phyloP scores from a whole-genome alignment of 371 early-diverging fungal species.

The Gilbertella persicaria region DNA sequence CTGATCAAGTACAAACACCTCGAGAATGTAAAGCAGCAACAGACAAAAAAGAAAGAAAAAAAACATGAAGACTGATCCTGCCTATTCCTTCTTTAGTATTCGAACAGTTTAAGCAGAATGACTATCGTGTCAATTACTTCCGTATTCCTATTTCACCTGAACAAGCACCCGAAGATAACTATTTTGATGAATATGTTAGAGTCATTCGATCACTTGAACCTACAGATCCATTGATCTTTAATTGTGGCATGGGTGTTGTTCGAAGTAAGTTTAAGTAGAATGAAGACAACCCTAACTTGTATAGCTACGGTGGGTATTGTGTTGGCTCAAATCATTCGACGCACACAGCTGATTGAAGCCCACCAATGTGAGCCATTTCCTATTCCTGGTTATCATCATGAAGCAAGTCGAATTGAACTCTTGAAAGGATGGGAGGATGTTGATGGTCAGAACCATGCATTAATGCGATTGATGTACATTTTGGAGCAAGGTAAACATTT shows the following conservation, averaged over 20 bases:
- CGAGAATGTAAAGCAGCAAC: conserved; percentile 42
- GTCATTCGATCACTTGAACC: conserved; percentile 42
- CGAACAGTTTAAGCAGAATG: conserved; percentile 36
- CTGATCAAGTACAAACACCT: conserved; percentile 61
- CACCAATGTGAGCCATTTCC: conserved; percentile 51
- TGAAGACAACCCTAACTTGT: neutral
- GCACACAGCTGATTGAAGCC: conserved; percentile 44
- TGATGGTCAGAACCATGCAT: conserved; percentile 51
- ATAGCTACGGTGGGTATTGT: conserved; percentile 68
- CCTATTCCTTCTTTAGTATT: conserved; percentile 40
- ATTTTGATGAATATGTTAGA: conserved; percentile 66
- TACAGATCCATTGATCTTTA: conserved; percentile 61
- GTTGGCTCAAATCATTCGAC: conserved; percentile 57
- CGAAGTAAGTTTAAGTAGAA: conserved; percentile 51
- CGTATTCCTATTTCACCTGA: conserved; percentile 69
- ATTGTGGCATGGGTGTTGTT: conserved; percentile 78
- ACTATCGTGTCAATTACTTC: conserved; percentile 54
- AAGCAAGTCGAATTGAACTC: conserved; percentile 15
- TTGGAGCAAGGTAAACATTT: conserved; percentile 51
- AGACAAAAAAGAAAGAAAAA: neutral
- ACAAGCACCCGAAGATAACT: conserved; percentile 67
- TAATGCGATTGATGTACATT: conserved; percentile 57
- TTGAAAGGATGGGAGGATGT: conserved; percentile 37
- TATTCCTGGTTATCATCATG: conserved; percentile 31
- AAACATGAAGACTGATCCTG: neutral